These are phyloP conservation scores for Beauveria bassiana DNA, from an alignment of 2,329 filamentous ascomycete species.

Conservation along the genomic window DNA sequence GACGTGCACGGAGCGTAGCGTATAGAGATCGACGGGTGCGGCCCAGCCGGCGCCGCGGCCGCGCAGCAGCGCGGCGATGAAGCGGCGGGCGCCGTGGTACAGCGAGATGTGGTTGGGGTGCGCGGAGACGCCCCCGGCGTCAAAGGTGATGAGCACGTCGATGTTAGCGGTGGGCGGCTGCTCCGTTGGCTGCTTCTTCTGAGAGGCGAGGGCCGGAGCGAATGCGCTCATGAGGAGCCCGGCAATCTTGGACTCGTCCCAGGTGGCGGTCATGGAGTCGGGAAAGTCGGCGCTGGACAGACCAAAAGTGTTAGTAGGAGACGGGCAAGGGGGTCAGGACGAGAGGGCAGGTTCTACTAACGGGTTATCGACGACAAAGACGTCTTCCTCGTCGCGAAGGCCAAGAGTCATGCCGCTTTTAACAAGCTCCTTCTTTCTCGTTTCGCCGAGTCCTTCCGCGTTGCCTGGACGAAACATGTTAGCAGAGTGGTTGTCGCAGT, in stretches of 20 bases:
- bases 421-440: slow-evolving; percentile 73
- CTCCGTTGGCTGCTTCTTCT: slow-evolving; percentile 23
- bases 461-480: slow-evolving; percentile 45
- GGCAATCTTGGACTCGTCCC: slow-evolving; percentile 65
- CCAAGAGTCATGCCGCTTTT: slow-evolving; percentile 74
- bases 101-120: slow-evolving; percentile 94
- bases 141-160: slow-evolving; percentile 86
- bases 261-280: slow-evolving; percentile 78
- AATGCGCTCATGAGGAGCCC: slow-evolving; percentile 65
- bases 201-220: slow-evolving; percentile 50
- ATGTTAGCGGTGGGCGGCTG: slow-evolving; percentile 46
- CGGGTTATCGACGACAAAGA: slow-evolving; percentile 77
- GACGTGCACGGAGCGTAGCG: slow-evolving; percentile 64
- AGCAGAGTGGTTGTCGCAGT: not conserved
- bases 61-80: slow-evolving; percentile 59
- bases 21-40: slow-evolving; percentile 77
- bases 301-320: not conserved
- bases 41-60: slow-evolving; percentile 55
- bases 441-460: slow-evolving; percentile 78
- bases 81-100: slow-evolving; percentile 70
- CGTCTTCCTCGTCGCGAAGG: slow-evolving; percentile 64
- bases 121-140: slow-evolving; percentile 69
- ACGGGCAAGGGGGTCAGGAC: slow-evolving; percentile 18
- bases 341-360: slow-evolving; percentile 23
- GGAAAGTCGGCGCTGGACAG: slow-evolving; percentile 54